Base-by-base conservation (phyloP, 2,329 filamentous ascomycete species). In the Daldinia sp. region DNA sequence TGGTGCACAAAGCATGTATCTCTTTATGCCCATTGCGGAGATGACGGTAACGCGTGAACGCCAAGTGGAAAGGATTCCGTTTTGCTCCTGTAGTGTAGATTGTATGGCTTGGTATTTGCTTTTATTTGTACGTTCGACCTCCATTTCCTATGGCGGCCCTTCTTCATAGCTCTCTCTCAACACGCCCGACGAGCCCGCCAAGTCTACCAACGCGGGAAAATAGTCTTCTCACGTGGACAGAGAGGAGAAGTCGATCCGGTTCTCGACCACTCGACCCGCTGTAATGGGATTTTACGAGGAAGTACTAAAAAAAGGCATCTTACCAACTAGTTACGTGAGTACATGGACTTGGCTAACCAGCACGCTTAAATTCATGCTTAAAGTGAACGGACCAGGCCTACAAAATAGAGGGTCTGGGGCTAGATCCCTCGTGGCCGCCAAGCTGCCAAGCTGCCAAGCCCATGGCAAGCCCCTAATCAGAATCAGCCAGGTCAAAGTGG, bases 301-400 rank as follows among this genome's bases (percentile, higher is more conserved):
- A 41, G 30, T 33, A 53, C 46, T 44, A 62, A 60, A 33, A 50
- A 51, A 23, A 56, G 41, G 12, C 9, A 56, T 41, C 53, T 56
- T 57, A 44, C 54, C 26, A 54, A 35, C 18, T 57, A 33, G n/a
- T 33, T 18, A 57, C 15, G 41, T 13, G n/a, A 33, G 42, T 26
- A 18, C n/a, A 44, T 35, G 30, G 15, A 30, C 56, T 57, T 39
- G 48, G 35, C 39, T 50, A 50, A 50, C 61, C 41, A 66, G 56
- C 66, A 72, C 73, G 73, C 73, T 75, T 76, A 77, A 77, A 76
- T 76, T 77, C 75, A 77, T 77, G 75, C 75, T 77, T 77, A 77
- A 77, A 66, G 18, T 71, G 68, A 64, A 62, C 68, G 68, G 68
- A 58, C 66, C 69, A 69, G 60, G 66, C 69, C 66, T 51, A 62